Evolutionary conservation across 805 yeast genomes (phyloP).

Genomic region (Schwanniomyces occidentalis): DNA sequence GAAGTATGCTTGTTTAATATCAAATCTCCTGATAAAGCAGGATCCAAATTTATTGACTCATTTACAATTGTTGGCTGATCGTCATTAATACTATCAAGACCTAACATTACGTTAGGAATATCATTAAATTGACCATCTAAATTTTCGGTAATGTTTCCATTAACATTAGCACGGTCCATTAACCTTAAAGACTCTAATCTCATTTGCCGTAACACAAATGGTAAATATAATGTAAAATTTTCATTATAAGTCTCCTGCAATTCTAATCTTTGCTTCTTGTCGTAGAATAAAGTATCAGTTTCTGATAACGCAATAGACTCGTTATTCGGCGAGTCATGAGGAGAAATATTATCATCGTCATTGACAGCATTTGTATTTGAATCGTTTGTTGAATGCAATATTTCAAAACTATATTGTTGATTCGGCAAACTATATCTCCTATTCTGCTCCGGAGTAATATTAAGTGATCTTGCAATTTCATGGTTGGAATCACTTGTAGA

Average conservation of each 20-base stretch:
- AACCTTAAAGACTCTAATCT: conserved; percentile 15
- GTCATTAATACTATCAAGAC: conserved; percentile 14
- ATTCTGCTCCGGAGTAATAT: no score
- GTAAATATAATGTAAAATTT: conserved; percentile 39
- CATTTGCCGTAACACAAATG: conserved; percentile 34
- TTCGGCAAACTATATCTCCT: neutral
- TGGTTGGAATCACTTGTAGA: no score
- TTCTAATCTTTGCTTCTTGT: conserved; percentile 24
- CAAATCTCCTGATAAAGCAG: conserved; percentile 2
- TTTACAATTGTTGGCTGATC: conserved; percentile 23
- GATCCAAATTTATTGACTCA: conserved; percentile 13
- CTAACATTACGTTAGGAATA: no score
- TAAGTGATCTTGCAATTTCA: no score
- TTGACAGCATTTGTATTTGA: no score
- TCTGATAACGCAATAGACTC: conserved; percentile 33
- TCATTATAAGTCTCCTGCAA: conserved; percentile 37
- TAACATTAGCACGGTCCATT: neutral
- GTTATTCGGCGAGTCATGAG: neutral
- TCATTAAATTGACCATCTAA: conserved; percentile 1
- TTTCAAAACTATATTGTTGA: neutral
- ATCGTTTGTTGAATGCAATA: neutral
- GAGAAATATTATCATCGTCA: neutral
- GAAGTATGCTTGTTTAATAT: conserved; percentile 23
- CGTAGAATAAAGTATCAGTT: conserved; percentile 32
- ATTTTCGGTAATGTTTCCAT: neutral